phyloP scores from a whole-genome alignment of 225 moss, liverwort and hornwort genomes.

The Bryoerythrophyllum caledonicum region DNA sequence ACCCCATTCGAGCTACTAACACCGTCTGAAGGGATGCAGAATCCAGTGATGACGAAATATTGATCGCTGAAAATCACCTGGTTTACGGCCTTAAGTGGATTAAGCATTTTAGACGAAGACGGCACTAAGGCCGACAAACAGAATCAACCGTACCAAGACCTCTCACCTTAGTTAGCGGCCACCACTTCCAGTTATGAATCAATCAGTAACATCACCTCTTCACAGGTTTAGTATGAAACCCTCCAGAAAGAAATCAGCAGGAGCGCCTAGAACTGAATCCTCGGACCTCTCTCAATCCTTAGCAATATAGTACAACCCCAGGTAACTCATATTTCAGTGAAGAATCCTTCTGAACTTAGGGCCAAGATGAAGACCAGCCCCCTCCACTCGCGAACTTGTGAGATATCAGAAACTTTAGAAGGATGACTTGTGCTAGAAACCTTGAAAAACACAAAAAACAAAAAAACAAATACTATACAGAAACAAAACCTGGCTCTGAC shows the following conservation, averaged over 20 bases:
- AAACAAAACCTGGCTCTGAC: no score
- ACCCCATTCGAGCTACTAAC: neutral
- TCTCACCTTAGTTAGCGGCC: slow-evolving; percentile 17
- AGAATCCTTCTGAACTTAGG: neutral
- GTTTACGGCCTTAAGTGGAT: neutral
- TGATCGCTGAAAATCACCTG: neutral
- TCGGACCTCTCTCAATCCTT: neutral
- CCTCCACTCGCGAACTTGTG: neutral
- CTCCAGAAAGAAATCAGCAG: neutral
- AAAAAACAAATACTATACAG: neutral
- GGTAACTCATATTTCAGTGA: neutral
- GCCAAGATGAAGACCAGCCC: neutral
- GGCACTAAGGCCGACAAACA: neutral
- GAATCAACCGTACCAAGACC: neutral
- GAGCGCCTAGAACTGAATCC: neutral
- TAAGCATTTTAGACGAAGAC: no score
- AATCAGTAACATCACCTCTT: neutral
- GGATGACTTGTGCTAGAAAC: neutral
- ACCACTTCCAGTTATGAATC: neutral
- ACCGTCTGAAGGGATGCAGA: neutral
- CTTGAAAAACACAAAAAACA: neutral
- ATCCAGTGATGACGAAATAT: neutral
- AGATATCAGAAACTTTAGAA: neutral
- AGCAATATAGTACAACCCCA: neutral
- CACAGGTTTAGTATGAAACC: neutral